These are phyloP conservation scores for Hemisphaericaspora subhashii DNA, from an alignment of 1,139 yeast species.

Conservation along the genomic window DNA sequence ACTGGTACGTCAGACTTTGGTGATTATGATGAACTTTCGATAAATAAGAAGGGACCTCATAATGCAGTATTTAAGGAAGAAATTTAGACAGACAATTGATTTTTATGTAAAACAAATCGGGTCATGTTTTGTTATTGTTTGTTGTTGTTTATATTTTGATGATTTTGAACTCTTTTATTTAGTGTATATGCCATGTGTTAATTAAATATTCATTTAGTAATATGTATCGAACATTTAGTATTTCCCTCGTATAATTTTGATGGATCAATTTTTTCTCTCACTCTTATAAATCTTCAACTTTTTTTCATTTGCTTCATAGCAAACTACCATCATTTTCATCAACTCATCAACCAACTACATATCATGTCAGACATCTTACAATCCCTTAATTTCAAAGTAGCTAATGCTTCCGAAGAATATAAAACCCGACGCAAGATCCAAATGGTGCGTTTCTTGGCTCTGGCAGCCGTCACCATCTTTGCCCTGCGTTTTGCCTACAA, in stretches of 20 bases:
- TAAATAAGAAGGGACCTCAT: constrained; percentile 21
- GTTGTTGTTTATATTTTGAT: background rate
- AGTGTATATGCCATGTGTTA: background rate
- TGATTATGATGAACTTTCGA: constrained; percentile 21
- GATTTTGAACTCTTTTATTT: too few species aligned
- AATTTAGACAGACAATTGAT: constrained; percentile 31
- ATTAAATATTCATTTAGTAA: background rate
- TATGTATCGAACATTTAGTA: too few species aligned
- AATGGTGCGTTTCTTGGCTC: constrained; percentile 69
- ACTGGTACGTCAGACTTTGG: constrained; percentile 11
- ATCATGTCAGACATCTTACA: constrained; percentile 13
- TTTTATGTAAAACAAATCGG: too few species aligned
- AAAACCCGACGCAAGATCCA: constrained; percentile 66
- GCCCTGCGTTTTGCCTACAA: constrained; percentile 75
- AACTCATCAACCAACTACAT: background rate
- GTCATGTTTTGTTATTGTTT: background rate
- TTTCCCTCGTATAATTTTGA: too few species aligned
- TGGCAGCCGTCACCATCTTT: constrained; percentile 70
- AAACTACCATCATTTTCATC: background rate
- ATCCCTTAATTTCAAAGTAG: constrained; percentile 30
- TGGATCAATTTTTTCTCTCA: background rate
- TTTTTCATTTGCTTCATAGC: constrained; percentile 1
- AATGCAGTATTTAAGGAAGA: constrained; percentile 50
- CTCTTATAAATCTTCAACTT: background rate
- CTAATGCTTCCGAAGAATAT: constrained; percentile 40